Conservation (phyloP, 768 basidiomycete genomes). For the Suillus subaureus region DNA sequence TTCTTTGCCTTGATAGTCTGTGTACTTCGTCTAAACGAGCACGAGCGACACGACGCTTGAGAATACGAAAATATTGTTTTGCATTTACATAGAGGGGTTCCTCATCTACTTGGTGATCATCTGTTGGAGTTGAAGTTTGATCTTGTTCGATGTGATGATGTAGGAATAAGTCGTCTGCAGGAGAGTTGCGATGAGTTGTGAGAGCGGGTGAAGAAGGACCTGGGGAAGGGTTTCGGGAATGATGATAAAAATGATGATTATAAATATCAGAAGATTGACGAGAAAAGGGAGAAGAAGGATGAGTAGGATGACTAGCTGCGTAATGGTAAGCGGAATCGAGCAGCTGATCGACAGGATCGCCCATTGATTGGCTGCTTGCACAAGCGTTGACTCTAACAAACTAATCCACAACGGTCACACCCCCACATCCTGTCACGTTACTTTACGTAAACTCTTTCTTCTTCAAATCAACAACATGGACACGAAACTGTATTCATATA, state of each 20-base stretch:
- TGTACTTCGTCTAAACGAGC: constrained; percentile 94
- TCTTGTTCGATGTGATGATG: constrained; percentile 27
- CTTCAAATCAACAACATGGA: constrained; percentile 35
- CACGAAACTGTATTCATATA: constrained; percentile 35
- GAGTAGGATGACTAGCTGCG: constrained; percentile 18
- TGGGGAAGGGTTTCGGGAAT: constrained; percentile 32
- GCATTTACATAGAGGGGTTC: constrained; percentile 99
- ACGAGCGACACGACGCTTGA: constrained; percentile 90
- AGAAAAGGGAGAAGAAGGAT: constrained; percentile 24
- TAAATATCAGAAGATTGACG: constrained; percentile 25
- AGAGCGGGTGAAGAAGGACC: constrained; percentile 31
- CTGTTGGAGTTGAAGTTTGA: constrained; percentile 16
- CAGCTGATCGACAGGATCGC: constrained; percentile 62
- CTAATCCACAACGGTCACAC: constrained; percentile 20
- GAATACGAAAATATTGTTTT: constrained; percentile 98
- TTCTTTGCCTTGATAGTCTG: constrained; percentile 87
- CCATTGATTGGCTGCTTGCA: constrained; percentile 49
- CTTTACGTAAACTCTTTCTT: constrained; percentile 24
- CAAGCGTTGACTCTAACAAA: constrained; percentile 30
- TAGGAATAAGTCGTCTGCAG: constrained; percentile 32
- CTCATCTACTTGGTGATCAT: constrained; percentile 69
- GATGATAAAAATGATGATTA: constrained; percentile 23
- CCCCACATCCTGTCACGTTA: constrained; percentile 11
- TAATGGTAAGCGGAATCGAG: constrained; percentile 53
- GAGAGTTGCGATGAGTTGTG: constrained; percentile 30